Conservation (phyloP, 1,139 yeast species). For the Taphrina communis region DNA sequence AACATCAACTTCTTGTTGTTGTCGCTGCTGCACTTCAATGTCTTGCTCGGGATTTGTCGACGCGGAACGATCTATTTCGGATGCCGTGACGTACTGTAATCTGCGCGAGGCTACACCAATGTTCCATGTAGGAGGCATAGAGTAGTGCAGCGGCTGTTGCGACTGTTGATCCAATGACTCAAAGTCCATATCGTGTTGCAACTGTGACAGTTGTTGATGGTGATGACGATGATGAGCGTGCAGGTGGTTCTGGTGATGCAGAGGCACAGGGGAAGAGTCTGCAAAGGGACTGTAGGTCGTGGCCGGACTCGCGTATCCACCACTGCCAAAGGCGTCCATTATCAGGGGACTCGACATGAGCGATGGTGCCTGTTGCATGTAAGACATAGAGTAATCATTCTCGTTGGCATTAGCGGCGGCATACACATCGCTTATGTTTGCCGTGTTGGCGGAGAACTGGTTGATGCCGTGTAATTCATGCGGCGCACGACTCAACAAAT, state of each 20-base stretch:
- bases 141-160: constrained; percentile 2
- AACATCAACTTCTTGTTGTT: too few species aligned
- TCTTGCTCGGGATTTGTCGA: too few species aligned
- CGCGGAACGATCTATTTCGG: not conserved
- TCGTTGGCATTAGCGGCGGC: not conserved
- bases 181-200: too few species aligned
- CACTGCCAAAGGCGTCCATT: constrained; percentile 1
- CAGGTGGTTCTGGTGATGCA: constrained; percentile 3
- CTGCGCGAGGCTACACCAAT: constrained; percentile 6
- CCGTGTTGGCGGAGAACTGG: not conserved
- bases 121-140: constrained; percentile 17
- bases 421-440: constrained; percentile 1
- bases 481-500: constrained; percentile 6
- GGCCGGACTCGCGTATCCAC: constrained; percentile 5
- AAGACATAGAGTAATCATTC: constrained; percentile 6
- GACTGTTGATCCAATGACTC: too few species aligned
- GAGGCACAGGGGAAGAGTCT: not conserved
- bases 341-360: not conserved
- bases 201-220: too few species aligned
- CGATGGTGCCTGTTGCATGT: not conserved
- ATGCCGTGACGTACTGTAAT: constrained; percentile 18
- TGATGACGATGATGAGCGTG: too few species aligned
- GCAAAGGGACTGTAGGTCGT: constrained; percentile 6
- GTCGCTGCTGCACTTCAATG: too few species aligned
- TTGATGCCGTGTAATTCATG: not conserved